Conservation (phyloP, 78 protist genomes). For the Dictyostelium firmibasis region DNA sequence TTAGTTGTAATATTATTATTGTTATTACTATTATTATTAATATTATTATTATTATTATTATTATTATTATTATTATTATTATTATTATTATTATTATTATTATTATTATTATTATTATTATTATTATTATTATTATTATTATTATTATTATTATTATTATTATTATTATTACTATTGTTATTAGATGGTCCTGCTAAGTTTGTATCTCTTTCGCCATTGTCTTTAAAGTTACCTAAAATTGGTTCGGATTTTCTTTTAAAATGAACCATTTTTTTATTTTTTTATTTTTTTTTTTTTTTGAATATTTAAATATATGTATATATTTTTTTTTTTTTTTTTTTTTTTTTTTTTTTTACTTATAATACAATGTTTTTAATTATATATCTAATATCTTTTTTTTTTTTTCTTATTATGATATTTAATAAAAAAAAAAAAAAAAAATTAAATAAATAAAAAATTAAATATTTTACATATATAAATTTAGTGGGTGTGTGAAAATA, state of each 20-base stretch:
- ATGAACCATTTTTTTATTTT: background rate
- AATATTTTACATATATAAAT: too few relatives aligned
- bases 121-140: background rate
- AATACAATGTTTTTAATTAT: background rate
- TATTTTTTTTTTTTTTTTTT: background rate
- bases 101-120: background rate
- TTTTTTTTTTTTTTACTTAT: background rate
- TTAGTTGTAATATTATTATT: background rate
- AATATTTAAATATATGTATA: background rate
- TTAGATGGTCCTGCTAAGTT: background rate
- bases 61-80: too few relatives aligned
- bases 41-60: background rate
- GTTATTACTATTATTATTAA: background rate
- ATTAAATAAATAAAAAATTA: too few relatives aligned
- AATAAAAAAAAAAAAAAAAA: background rate
- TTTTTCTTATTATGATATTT: background rate
- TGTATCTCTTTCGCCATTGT: background rate
- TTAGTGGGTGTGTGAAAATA: background rate
- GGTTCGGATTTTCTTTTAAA: slow-evolving; percentile 15
- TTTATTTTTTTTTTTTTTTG: background rate
- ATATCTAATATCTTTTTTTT: background rate
- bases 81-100: background rate
- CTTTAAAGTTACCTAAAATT: background rate
- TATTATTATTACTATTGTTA: background rate
- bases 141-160: background rate